phyloP scores from a whole-genome alignment of 306 rosid genomes.

The Sicyos baderoa region DNA sequence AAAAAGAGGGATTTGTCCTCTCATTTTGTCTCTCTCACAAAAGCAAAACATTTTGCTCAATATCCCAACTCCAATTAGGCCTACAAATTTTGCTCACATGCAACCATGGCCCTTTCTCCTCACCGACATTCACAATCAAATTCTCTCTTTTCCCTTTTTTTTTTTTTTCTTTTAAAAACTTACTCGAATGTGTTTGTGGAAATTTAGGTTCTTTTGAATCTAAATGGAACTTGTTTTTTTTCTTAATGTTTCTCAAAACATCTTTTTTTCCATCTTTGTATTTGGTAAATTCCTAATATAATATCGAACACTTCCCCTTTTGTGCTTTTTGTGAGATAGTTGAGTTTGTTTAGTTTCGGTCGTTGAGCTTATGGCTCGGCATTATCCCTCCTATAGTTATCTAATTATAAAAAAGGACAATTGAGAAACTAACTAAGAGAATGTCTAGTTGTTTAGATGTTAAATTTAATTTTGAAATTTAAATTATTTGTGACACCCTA shows the following conservation, averaged over 20 bases:
- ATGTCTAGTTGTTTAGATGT: too few relatives aligned
- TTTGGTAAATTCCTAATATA: neutral
- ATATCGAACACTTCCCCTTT: neutral
- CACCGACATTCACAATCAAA: constrained; percentile 2
- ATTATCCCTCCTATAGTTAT: too few relatives aligned
- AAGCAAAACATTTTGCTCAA: neutral
- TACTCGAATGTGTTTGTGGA: constrained; percentile 10
- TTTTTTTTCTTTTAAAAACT: neutral
- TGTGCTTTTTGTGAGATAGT: neutral
- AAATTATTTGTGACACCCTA: too few relatives aligned
- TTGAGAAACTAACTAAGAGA: too few relatives aligned
- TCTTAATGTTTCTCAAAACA: neutral
- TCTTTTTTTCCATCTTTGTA: neutral
- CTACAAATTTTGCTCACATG: constrained; percentile 3
- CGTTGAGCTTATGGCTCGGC: too few relatives aligned
- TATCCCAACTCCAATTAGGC: neutral
- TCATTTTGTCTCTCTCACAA: constrained; percentile 11
- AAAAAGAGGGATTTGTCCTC: neutral
- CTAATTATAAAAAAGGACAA: too few relatives aligned
- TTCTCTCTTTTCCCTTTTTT: neutral
- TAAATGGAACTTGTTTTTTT: neutral
- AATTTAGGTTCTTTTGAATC: neutral
- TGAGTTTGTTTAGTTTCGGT: neutral
- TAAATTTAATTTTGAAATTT: too few relatives aligned
- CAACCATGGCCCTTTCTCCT: neutral